These are phyloP conservation scores for Terfezia boudieri DNA, from an alignment of 495 filamentous ascomycete genomes.

Conservation along the genomic window DNA sequence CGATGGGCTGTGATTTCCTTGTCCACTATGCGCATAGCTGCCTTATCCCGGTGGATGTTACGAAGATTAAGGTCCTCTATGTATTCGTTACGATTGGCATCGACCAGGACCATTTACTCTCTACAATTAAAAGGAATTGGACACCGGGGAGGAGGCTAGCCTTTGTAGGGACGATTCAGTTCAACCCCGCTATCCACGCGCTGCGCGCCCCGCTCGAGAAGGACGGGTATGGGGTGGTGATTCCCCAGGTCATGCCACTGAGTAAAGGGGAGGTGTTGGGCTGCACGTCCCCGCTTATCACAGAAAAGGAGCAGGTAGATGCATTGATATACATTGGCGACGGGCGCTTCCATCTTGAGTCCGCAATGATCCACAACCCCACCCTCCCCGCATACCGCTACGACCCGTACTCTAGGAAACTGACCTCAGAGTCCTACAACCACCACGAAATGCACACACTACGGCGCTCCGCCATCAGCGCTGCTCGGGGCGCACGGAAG, in stretches of 20 bases:
- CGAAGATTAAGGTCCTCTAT: slow-evolving; percentile 84
- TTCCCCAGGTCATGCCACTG: slow-evolving; percentile 82
- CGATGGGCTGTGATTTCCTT: slow-evolving; percentile 79
- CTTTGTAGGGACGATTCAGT: slow-evolving; percentile 92
- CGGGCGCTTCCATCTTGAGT: slow-evolving; percentile 90
- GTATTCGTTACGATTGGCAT: slow-evolving; percentile 97
- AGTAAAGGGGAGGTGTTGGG: slow-evolving; percentile 88
- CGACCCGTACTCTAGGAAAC: slow-evolving; percentile 79
- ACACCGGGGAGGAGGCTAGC: slow-evolving; percentile 63
- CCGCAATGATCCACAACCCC: slow-evolving; percentile 97
- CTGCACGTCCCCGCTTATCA: slow-evolving; percentile 68
- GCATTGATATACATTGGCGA: slow-evolving; percentile 84
- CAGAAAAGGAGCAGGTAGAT: slow-evolving; percentile 34
- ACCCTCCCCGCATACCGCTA: slow-evolving; percentile 78
- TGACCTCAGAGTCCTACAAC: slow-evolving; percentile 74
- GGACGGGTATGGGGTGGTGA: slow-evolving; percentile 57
- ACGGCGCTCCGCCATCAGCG: slow-evolving; percentile 49
- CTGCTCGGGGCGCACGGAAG: slow-evolving; percentile 52
- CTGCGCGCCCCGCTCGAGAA: slow-evolving; percentile 50
- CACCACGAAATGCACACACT: slow-evolving; percentile 74
- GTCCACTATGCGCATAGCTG: slow-evolving; percentile 97
- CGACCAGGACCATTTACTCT: slow-evolving; percentile 64
- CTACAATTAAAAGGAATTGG: slow-evolving; percentile 79
- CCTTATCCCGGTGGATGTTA: slow-evolving; percentile 85
- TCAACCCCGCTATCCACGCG: slow-evolving; percentile 86